A percentile compares a stretch with the other conserved stretches of the same genome.
phyloP scores from a whole-genome alignment of 257 asterid genomes.

The Striga asiatica region DNA sequence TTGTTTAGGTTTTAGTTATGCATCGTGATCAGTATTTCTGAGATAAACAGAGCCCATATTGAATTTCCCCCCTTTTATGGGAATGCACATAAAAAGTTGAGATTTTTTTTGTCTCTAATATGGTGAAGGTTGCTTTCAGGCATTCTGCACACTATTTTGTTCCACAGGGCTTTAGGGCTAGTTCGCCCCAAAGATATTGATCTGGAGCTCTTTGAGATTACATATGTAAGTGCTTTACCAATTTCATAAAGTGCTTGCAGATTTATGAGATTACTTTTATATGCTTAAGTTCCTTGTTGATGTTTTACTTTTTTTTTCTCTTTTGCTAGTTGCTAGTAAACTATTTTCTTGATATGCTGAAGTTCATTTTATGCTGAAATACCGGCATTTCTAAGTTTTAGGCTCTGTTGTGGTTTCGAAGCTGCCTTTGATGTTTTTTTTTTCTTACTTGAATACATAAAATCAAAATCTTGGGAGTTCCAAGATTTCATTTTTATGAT shows the following conservation, averaged over 20 bases:
- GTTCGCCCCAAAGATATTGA: conserved; percentile 87
- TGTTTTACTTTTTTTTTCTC: too few relatives aligned
- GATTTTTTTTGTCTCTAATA: background rate
- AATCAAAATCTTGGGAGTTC: background rate
- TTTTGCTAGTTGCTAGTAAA: background rate
- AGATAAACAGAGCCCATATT: background rate
- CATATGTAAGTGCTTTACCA: conserved; percentile 49
- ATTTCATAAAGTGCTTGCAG: background rate
- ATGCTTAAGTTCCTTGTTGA: too few relatives aligned
- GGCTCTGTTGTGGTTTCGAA: conserved; percentile 1
- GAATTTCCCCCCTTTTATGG: background rate
- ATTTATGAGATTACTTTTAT: too few relatives aligned
- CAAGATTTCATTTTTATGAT: background rate
- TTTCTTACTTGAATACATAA: background rate
- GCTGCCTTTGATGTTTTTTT: background rate
- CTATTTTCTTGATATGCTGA: background rate
- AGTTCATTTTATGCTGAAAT: too few relatives aligned
- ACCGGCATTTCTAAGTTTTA: too few relatives aligned
- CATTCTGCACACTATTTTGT: conserved; percentile 72
- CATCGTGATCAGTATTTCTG: background rate
- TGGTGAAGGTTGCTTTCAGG: conserved; percentile 44
- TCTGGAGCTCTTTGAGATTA: conserved; percentile 88
- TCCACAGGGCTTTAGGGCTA: conserved; percentile 87
- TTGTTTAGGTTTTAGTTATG: conserved; percentile 7
- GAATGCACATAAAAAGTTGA: background rate